phyloP scores from a whole-genome alignment of 345 rosid species.

The Citrus maxima region DNA sequence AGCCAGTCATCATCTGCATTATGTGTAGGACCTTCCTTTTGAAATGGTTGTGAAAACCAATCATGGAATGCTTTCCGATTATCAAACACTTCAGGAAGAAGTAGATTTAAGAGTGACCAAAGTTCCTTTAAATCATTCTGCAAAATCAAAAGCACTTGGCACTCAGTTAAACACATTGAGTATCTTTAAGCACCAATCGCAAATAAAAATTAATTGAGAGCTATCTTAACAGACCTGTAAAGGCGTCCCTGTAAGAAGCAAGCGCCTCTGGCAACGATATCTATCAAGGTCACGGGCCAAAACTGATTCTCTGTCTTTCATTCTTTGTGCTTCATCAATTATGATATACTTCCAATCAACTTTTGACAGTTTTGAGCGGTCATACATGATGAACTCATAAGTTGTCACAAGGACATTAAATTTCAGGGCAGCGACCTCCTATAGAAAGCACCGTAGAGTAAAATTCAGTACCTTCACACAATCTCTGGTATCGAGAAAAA shows the following conservation, averaged over 20 bases:
- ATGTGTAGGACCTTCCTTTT: conserved; percentile 75
- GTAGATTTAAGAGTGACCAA: conserved; percentile 98
- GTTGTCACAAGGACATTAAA: conserved; percentile 98
- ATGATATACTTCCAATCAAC: conserved; percentile 97
- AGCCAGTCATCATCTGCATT: conserved; percentile 99
- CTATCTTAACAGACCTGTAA: conserved; percentile 70
- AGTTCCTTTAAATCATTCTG: conserved; percentile 99
- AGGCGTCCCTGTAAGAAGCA: conserved; percentile 99
- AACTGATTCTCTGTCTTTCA: conserved; percentile 99
- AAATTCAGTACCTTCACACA: conserved; percentile 19
- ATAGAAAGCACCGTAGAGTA: conserved; percentile 18
- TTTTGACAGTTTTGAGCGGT: conserved; percentile 95
- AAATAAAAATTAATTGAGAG: neutral
- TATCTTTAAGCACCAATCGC: neutral
- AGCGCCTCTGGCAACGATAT: conserved; percentile 97
- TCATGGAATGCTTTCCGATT: conserved; percentile 99
- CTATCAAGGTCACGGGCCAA: conserved; percentile 99
- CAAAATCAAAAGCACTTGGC: conserved; percentile 15
- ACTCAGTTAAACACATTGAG: neutral
- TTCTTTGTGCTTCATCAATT: conserved; percentile 99
- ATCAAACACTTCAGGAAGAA: conserved; percentile 98
- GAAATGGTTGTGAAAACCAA: conserved; percentile 99
- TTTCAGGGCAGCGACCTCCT: conserved; percentile 98
- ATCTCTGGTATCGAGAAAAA: conserved; percentile 4
- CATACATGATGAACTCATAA: conserved; percentile 98